Evolutionary conservation across 2,329 filamentous ascomycete species (phyloP).

Genomic region (Aspergillus clavatus): DNA sequence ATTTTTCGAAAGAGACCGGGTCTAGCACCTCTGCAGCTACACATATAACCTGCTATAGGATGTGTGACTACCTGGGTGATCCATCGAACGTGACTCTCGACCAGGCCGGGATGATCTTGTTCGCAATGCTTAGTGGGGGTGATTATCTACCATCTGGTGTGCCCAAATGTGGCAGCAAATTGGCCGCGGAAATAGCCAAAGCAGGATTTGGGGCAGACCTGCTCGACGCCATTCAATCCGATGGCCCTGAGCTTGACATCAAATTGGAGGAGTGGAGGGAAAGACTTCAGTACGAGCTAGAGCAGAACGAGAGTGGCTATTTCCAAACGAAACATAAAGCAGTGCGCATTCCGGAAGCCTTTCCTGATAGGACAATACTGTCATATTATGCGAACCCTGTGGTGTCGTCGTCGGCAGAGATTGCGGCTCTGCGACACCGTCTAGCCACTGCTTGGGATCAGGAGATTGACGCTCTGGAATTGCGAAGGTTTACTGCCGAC

Average conservation of each 20-base stretch:
- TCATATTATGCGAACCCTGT: slow-evolving; percentile 84
- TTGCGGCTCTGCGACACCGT: slow-evolving; percentile 51
- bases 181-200: slow-evolving; percentile 82
- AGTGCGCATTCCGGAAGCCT: slow-evolving; percentile 70
- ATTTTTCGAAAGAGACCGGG: slow-evolving; percentile 71
- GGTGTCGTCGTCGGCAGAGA: slow-evolving; percentile 60
- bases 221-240: slow-evolving; percentile 55
- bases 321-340: slow-evolving; percentile 73
- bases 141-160: slow-evolving; percentile 90
- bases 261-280: slow-evolving; percentile 64
- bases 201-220: slow-evolving; percentile 79
- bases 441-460: slow-evolving; percentile 55
- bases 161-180: slow-evolving; percentile 77
- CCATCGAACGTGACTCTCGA: slow-evolving; percentile 52
- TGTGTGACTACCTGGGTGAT: slow-evolving; percentile 14
- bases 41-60: slow-evolving; percentile 78
- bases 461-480: slow-evolving; percentile 58
- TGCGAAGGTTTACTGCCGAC: slow-evolving; percentile 71
- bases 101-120: slow-evolving; percentile 83
- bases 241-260: slow-evolving; percentile 23
- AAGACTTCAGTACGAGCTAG: slow-evolving; percentile 67
- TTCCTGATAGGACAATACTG: slow-evolving; percentile 74
- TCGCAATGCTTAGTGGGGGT: slow-evolving; percentile 91
- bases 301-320: slow-evolving; percentile 74
- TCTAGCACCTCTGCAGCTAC: slow-evolving; percentile 63